Base-by-base conservation (phyloP, 352 stramenopile species). In the Phytophthora sansomeana region DNA sequence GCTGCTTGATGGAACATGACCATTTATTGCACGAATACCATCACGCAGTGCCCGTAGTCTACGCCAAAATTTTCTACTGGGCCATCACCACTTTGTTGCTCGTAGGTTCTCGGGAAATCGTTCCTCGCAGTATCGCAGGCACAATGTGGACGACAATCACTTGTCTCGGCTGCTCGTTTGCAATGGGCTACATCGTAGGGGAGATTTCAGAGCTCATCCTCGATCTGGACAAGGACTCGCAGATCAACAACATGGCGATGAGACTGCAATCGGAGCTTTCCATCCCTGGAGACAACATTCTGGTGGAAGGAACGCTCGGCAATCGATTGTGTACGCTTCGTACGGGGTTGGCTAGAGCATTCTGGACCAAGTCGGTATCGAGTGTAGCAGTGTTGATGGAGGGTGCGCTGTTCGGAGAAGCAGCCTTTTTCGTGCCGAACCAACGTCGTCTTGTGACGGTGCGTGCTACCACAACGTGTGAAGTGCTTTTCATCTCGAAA, bases 191-290 rank as follows among this genome's bases (percentile, higher is more conserved):
- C 46, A 88, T 92, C 33, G 72, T 92, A 16, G 85, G 81, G 0
- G 83, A 91, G 41, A 64, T 93, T 14, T 92, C 87, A 0, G 83
- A 91, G 10, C 64, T 95, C 9, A 90, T 95, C 21, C 66, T 90
- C 6, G 79, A 91, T 9, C 74, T 93, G 24, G 81, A 84, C 10
- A 93, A 92, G 46, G 81, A 93, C 5, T 65, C 81, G 1, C 85
- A 93, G 21, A 57, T 91, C 7, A 89, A 91, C 47, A 91, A 88
- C 44, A 59, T 95, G 6, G 81, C 87, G 0, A 41, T 93, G 10
- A 69, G 85, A 8, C 58, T 95, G 3, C 66, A 79, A 16, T 75
- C 85, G 1, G 84, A 93, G 51, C 60, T 93, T 6, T 93, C 87
- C 19, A 87, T 93, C 21, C 81, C 82, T 3, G 83, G 83, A 2